Evolutionary conservation across 1,284 basidiomycete species (phyloP), one percentile per base, ranked within the genome.

Genomic region (Cystobasidium pallidum): DNA sequence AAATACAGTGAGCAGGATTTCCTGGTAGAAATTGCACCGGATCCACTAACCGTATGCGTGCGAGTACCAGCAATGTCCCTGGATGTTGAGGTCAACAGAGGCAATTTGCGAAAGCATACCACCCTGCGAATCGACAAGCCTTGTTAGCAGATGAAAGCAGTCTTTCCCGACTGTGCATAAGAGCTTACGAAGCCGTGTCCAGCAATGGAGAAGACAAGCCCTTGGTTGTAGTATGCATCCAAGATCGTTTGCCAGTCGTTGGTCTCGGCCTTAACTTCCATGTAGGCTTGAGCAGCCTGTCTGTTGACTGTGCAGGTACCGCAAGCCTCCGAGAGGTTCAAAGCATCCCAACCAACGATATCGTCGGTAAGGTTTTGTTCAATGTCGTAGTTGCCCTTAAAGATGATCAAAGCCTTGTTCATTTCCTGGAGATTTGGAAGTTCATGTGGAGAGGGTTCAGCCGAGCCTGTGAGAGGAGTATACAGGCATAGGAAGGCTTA

Each of bases 71-170:
- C 66, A 70, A 59, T 52, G 49, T n/a, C 49, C 30, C 26, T 64
- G 57, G 32, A 59, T 28, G 65, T 74, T 74, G 63, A 72, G 51
- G 52, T 74, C 73, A 41, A 67, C 73, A n/a, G 70, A 66, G 15
- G 70, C 70, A 34, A 74, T 72, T 26, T 54, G 64, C 21, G 70
- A 66, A 47, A 65, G 67, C 73, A 74, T 74, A 36, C 73, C 73
- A 51, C 66, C 72, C 52, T 58, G 32, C 19, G 4, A 43, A 43
- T 24, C 21, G 24, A 3, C 45, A n/a, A n/a, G n/a, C n/a, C n/a
- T n/a, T n/a, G n/a, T n/a, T n/a, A n/a, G n/a, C n/a, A n/a, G n/a
- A n/a, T n/a, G n/a, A n/a, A n/a, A n/a, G n/a, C n/a, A n/a, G n/a
- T 26, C 21, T 13, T 2, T 3, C 28, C 4, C 58, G 13, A 61